Conservation (phyloP, 2,329 filamentous ascomycete species). For the Stylonectria norvegica region DNA sequence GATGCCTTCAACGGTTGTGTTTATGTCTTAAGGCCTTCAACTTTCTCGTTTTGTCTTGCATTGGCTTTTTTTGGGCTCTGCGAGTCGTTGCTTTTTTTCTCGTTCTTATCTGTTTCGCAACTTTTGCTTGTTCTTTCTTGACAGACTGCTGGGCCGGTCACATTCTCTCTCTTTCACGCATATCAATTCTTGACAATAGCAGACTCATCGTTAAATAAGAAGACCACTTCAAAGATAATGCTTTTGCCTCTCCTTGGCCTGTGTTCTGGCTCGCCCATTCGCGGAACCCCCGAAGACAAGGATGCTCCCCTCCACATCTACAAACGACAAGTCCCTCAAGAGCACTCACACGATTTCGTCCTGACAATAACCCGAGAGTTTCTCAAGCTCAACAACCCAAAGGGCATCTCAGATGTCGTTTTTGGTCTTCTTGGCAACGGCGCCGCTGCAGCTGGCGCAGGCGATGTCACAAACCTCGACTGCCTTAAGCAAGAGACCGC, state of each 20-base stretch:
- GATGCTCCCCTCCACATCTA: slow-evolving; percentile 4
- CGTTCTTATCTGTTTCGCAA: neutral
- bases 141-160: slow-evolving; percentile 1
- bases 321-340: slow-evolving; percentile 50
- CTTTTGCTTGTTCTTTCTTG: neutral
- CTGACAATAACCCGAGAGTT: slow-evolving; percentile 42
- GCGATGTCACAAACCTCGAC: slow-evolving; percentile 41
- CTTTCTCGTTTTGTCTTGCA: neutral
- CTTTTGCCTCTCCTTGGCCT: slow-evolving; percentile 13
- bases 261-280: slow-evolving; percentile 15
- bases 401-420: slow-evolving; percentile 51
- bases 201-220: slow-evolving; percentile 11
- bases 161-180: neutral
- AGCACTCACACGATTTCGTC: slow-evolving; percentile 52
- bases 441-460: slow-evolving; percentile 40
- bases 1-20: neutral
- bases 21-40: neutral
- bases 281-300: slow-evolving; percentile 2
- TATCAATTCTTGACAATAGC: neutral
- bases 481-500: slow-evolving; percentile 48
- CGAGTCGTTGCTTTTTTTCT: neutral
- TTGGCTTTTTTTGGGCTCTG: neutral
- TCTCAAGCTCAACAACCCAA: slow-evolving; percentile 48
- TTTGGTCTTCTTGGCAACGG: slow-evolving; percentile 44
- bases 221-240: slow-evolving; percentile 6